These are phyloP conservation scores for Trichosanthes cucumerina DNA, from an alignment of 306 rosid genomes.

Conservation along the genomic window DNA sequence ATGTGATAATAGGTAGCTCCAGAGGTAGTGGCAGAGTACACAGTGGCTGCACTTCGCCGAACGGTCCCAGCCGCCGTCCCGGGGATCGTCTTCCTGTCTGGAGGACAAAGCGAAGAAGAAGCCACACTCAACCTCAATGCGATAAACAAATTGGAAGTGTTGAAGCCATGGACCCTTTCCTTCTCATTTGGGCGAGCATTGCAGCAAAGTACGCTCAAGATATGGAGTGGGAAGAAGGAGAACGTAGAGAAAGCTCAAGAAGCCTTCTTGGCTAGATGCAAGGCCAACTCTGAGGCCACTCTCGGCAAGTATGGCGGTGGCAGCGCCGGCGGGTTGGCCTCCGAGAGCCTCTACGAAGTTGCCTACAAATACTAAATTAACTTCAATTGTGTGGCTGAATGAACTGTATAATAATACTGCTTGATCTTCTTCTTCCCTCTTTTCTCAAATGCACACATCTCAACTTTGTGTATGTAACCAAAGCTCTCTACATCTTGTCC, in stretches of 20 bases:
- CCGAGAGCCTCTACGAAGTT: conserved; percentile 58
- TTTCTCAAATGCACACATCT: neutral
- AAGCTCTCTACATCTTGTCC: neutral
- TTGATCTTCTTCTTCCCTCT: neutral
- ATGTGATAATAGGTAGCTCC: conserved; percentile 42
- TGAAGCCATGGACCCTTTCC: conserved; percentile 92
- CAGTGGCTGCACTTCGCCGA: conserved; percentile 61
- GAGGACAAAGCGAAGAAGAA: conserved; percentile 88
- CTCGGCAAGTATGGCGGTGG: conserved; percentile 62
- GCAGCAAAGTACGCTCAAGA: conserved; percentile 84
- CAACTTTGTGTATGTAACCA: conserved; percentile 5
- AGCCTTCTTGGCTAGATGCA: conserved; percentile 58
- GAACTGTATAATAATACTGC: neutral
- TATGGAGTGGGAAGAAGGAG: conserved; percentile 79
- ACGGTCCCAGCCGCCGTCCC: conserved; percentile 91
- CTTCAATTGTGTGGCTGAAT: neutral
- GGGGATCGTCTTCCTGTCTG: conserved; percentile 71
- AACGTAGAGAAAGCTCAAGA: conserved; percentile 67
- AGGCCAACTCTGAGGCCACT: conserved; percentile 75
- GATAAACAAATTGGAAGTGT: conserved; percentile 52
- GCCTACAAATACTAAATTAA: conserved; percentile 52
- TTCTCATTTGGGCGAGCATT: conserved; percentile 89
- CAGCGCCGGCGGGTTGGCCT: conserved; percentile 36
- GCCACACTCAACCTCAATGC: conserved; percentile 77
- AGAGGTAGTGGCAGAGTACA: conserved; percentile 58